Base-by-base conservation (phyloP, 2,329 filamentous ascomycete species). In the Didymella exigua region DNA sequence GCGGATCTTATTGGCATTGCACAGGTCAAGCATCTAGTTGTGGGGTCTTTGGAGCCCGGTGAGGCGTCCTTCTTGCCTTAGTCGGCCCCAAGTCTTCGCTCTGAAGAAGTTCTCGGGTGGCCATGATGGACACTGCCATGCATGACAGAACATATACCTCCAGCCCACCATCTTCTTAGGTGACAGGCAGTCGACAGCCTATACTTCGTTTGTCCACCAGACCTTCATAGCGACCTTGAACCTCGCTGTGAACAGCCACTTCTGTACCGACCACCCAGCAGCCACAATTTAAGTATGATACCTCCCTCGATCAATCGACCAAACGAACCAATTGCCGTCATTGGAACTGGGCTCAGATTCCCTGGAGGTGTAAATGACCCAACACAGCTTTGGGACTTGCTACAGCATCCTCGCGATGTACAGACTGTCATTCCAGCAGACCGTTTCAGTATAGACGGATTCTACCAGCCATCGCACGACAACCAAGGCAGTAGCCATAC, bases 401-500 rank as follows among this genome's bases (percentile, higher is more conserved):
- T 69, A 1, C 19, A 42, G n/a, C 21, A 54, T 9, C 57, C 57
- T 19, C 31, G 30, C 2, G 57, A 60, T 29, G 45, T 60, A 10
- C 43, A 23, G 4, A 43, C 26, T 13, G 16, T 23, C 5, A 44
- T 48, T 13, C 42, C 48, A 2, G 8, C 10, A 10, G 58, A 64
- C 19, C 68, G 75, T 10, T 76, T 72, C 54, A 61, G 70, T 47
- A 29, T 54, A 6, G 38, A 67, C 8, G 59, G 29, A 0, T 69
- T 66, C 30, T 66, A 62, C 34, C 73, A 78, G 56, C 23, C 50
- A 0, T 44, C 60, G 18, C 43, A 70, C 0, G 44, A 30, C 7
- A 71, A 75, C 24, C 71, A 73, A 0, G 51, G 65, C 0, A 77
- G 74, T 0, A 75, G 73, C 66, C 59, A 67, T 0, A 68, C 65